Conservation (phyloP, 225 moss, liverwort and hornwort species). For the Bryoerythrophyllum caledonicum region DNA sequence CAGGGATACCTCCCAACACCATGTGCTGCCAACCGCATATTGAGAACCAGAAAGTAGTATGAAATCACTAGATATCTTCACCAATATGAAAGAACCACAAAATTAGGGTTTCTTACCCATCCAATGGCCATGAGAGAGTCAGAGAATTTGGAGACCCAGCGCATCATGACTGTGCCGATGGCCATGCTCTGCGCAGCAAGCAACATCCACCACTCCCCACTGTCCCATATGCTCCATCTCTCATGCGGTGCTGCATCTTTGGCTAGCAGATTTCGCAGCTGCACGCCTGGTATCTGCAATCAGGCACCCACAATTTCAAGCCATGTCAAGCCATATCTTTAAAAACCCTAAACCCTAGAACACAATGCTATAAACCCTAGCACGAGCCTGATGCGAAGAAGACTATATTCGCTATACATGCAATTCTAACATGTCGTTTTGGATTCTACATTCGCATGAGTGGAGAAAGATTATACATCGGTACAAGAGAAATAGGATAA, state of each 20-base stretch:
- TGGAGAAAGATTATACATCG: too few species aligned
- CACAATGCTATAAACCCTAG: neutral
- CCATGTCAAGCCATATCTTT: too few species aligned
- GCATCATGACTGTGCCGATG: constrained; percentile 80
- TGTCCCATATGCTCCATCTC: constrained; percentile 67
- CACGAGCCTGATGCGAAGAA: neutral
- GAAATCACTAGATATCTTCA: neutral
- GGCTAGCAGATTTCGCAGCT: constrained; percentile 31
- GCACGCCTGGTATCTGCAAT: constrained; percentile 54
- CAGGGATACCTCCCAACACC: constrained; percentile 35
- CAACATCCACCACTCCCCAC: constrained; percentile 98
- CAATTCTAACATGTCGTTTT: too few species aligned
- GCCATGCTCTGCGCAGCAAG: constrained; percentile 93
- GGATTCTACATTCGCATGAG: too few species aligned
- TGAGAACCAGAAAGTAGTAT: too few species aligned
- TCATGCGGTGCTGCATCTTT: neutral
- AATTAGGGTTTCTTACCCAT: constrained; percentile 11
- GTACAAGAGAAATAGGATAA: too few species aligned
- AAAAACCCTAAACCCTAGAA: neutral
- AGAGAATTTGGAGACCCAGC: constrained; percentile 45
- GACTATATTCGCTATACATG: too few species aligned
- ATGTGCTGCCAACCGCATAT: constrained; percentile 37
- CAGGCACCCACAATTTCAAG: neutral
- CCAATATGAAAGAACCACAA: too few species aligned
- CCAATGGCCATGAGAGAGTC: constrained; percentile 21